Conservation (phyloP, 495 filamentous ascomycete species). For the Margaritispora aquatica region DNA sequence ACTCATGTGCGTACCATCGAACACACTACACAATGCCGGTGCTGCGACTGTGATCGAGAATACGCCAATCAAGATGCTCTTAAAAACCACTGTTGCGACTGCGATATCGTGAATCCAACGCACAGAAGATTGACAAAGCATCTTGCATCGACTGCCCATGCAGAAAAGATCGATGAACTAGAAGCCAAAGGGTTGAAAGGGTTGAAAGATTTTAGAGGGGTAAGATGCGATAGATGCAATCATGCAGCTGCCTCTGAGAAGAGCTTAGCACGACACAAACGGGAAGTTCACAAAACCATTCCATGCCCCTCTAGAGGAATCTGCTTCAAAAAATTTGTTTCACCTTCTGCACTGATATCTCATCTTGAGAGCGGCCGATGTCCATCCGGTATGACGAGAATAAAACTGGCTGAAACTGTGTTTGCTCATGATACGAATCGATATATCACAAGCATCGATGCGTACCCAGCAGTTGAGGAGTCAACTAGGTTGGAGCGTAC, state of each 20-base stretch:
- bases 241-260: slow-evolving; percentile 4
- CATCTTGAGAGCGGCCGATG: slow-evolving; percentile 15
- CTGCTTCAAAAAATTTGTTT: slow-evolving; percentile 14
- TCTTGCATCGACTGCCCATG: neutral
- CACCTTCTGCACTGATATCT: slow-evolving; percentile 12
- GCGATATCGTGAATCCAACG: slow-evolving; percentile 2
- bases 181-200: too few species aligned
- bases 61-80: slow-evolving; percentile 8
- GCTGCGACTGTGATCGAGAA: slow-evolving; percentile 16
- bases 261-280: neutral
- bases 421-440: slow-evolving; percentile 8
- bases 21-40: slow-evolving; percentile 5
- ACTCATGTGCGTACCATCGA: slow-evolving; percentile 5
- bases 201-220: too few species aligned
- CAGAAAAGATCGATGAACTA: neutral
- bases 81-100: slow-evolving; percentile 16
- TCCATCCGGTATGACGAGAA: slow-evolving; percentile 11
- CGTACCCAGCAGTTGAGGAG: neutral
- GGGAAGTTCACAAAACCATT: slow-evolving; percentile 5
- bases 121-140: neutral
- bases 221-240: too few species aligned
- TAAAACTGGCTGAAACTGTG: slow-evolving; percentile 4
- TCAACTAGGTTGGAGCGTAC: neutral
- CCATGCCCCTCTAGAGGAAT: neutral
- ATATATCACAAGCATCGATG: slow-evolving; percentile 6